phyloP scores from a whole-genome alignment of 805 yeast genomes.

The Groenewaldozyma tartarivorans region DNA sequence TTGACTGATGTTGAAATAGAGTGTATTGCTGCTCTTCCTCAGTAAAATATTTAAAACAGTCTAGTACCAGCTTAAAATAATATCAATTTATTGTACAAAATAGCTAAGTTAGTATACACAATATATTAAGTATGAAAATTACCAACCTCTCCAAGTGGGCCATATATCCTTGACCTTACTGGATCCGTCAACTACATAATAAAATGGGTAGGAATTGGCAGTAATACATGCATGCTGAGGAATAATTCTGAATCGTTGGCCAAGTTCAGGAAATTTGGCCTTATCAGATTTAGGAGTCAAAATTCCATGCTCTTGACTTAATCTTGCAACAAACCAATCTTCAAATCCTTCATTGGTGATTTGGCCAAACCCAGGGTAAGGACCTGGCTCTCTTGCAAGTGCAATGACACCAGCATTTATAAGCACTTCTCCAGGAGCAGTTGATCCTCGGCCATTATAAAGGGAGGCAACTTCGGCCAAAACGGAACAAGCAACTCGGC shows the following conservation, averaged over 20 bases:
- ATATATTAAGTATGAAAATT: not conserved
- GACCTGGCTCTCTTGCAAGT: constrained; percentile 54
- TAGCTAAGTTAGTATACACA: not conserved
- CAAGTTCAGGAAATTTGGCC: constrained; percentile 25
- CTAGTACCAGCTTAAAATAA: not conserved
- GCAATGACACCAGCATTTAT: constrained; percentile 69
- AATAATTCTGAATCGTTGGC: constrained; percentile 43
- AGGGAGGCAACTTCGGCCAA: constrained; percentile 50
- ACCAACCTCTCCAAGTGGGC: constrained; percentile 53
- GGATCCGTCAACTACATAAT: constrained; percentile 41
- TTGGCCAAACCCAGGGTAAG: constrained; percentile 52
- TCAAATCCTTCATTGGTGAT: constrained; percentile 33
- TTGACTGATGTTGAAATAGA: constrained; percentile 84
- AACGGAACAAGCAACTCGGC: constrained; percentile 42
- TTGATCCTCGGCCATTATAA: constrained; percentile 47
- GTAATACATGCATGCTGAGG: constrained; percentile 74
- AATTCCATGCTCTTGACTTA: constrained; percentile 77
- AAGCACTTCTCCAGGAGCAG: constrained; percentile 48
- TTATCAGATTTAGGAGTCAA: constrained; percentile 35
- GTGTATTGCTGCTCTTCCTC: constrained; percentile 51
- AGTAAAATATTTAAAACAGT: not conserved
- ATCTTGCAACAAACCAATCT: constrained; percentile 55
- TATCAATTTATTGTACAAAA: not conserved
- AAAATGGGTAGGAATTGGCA: constrained; percentile 51
- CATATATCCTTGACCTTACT: constrained; percentile 50